Base-by-base conservation (phyloP, 768 basidiomycete species). In the Boletus sp. region DNA sequence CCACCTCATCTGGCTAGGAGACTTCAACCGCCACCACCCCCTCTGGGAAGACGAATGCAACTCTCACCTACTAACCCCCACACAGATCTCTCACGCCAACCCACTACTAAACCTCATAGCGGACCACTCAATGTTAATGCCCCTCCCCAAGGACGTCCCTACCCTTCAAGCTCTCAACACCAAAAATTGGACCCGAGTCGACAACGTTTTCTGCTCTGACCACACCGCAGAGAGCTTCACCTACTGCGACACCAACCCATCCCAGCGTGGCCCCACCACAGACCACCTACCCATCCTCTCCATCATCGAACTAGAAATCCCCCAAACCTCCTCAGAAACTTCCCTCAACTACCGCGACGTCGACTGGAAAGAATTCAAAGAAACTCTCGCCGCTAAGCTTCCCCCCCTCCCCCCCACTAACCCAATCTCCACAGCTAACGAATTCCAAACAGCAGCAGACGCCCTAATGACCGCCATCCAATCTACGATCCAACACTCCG, bases 11-110 rank as follows among this genome's bases (percentile, higher is more conserved):
- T 67, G 59, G 67, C 52, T 70, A 0, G 65, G 73, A 0, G 66
- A 64, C 28, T 73, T 75, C 63, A 76, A 76, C 52, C 37, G 64
- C 1, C 72, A 76, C 47, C 72, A 75, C 51, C 66, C 68, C 0
- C 29, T 69, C 0, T 75, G 71, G 75, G 68, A 75, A 8, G 55
- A 61, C 1, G 55, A 56, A 7, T 33, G 40, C 0, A 70, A 67
- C 56, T 1, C 0, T 2, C 61, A 71, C 41, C 59, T 74, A 0
- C 69, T 73, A 15, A 66, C 61, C 37, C 7, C 7, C 2, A 24
- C 39, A 17, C n/a, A 40, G 5, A 15, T 40, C 14, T 7, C 4
- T 3, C 4, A 40, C 5, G 17, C 39, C 2, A 12, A 40, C 5
- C 7, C 14, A 4, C 17, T 40, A 5, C 5, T 40, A 3, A 14